phyloP scores from a whole-genome alignment of 805 yeast species.

The Suhomyces canberraensis region DNA sequence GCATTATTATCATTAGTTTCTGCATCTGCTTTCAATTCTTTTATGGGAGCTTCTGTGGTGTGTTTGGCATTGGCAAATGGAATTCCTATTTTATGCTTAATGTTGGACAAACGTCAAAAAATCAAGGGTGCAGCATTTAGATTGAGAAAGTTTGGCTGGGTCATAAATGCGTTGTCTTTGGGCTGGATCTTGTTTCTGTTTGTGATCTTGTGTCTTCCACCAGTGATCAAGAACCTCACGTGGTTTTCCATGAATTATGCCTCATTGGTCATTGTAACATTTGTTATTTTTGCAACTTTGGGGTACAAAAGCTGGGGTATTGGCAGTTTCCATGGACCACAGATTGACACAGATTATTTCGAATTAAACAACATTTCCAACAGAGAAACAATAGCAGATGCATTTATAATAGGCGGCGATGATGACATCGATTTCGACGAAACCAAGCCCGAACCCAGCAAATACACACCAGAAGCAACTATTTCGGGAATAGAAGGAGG shows the following conservation, averaged over 20 bases:
- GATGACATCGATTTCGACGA: constrained; percentile 10
- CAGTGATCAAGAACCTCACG: constrained; percentile 45
- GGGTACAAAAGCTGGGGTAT: constrained; percentile 64
- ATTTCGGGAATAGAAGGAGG: not conserved
- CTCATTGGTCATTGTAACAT: constrained; percentile 51
- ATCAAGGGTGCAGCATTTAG: constrained; percentile 68
- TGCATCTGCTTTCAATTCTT: constrained; percentile 75
- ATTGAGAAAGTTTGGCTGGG: constrained; percentile 60
- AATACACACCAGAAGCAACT: not conserved
- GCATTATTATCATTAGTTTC: constrained; percentile 69
- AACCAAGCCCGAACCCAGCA: not conserved
- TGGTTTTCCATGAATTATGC: constrained; percentile 60
- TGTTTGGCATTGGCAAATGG: constrained; percentile 73
- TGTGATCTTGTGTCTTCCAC: constrained; percentile 67
- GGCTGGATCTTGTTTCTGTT: constrained; percentile 58
- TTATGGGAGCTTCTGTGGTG: constrained; percentile 78
- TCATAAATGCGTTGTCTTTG: constrained; percentile 56
- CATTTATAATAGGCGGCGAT: constrained; percentile 14
- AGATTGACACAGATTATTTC: constrained; percentile 43
- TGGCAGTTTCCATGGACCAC: constrained; percentile 61
- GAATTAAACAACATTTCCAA: constrained; percentile 32
- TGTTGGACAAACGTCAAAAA: constrained; percentile 57
- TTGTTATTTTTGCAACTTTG: constrained; percentile 46
- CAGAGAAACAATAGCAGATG: constrained; percentile 8
- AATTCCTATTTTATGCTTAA: constrained; percentile 64